phyloP scores from a whole-genome alignment of 352 stramenopile species.

The Phytopythium sindhum region DNA sequence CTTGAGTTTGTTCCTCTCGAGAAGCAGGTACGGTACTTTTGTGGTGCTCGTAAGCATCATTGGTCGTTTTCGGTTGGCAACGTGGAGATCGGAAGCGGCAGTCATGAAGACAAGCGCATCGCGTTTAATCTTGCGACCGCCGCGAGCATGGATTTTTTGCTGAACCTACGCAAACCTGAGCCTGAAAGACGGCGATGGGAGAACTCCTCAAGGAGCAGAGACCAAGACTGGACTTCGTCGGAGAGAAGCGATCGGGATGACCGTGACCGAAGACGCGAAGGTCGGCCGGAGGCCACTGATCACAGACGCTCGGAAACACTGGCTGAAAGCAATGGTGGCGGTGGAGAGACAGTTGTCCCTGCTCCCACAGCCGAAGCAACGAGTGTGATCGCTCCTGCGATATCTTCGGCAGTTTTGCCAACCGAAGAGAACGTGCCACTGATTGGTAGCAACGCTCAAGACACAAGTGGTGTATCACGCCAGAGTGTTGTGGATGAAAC shows the following conservation, averaged over 20 bases:
- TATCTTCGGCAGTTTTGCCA: neutral
- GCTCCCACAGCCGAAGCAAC: neutral
- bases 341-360: neutral
- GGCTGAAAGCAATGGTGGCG: neutral
- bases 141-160: slow-evolving; percentile 44
- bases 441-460: neutral
- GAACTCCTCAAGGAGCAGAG: neutral
- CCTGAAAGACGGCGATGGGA: neutral
- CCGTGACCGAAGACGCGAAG: neutral
- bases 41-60: slow-evolving; percentile 46
- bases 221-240: neutral
- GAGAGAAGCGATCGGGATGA: neutral
- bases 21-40: slow-evolving; percentile 48
- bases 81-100: slow-evolving; percentile 68
- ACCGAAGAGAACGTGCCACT: neutral
- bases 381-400: neutral
- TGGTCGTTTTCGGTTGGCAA: slow-evolving; percentile 61
- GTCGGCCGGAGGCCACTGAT: too few relatives aligned
- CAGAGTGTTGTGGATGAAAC: neutral
- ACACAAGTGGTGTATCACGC: neutral
- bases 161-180: slow-evolving; percentile 9
- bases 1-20: slow-evolving; percentile 28
- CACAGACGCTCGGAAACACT: neutral
- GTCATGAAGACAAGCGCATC: slow-evolving; percentile 43
- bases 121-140: slow-evolving; percentile 43